Evolutionary conservation across 495 filamentous ascomycete species (phyloP).

Genomic region (Podospora conica): DNA sequence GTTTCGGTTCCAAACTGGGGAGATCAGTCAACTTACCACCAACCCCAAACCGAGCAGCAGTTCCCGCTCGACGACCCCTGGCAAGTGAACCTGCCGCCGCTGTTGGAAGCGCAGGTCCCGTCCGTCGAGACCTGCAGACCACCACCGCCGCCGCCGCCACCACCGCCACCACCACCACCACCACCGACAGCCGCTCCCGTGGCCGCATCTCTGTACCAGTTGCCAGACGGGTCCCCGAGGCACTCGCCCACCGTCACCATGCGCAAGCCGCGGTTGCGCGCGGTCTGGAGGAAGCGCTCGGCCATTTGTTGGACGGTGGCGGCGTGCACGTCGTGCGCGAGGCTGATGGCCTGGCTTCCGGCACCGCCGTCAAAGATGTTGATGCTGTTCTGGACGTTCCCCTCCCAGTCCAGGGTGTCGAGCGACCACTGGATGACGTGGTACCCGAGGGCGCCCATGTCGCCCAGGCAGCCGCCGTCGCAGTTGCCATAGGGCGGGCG

Average conservation of each 20-base stretch:
- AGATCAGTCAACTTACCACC: not conserved
- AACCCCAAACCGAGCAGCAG: conserved; percentile 2
- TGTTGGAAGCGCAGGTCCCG: conserved; percentile 3
- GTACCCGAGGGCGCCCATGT: conserved; percentile 26
- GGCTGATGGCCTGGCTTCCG: not conserved
- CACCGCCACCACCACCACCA: not conserved
- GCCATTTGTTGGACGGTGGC: conserved; percentile 25
- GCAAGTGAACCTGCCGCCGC: not conserved
- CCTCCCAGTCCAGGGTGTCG: conserved; percentile 27
- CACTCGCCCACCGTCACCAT: conserved; percentile 52
- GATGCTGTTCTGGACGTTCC: not conserved
- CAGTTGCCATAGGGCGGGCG: conserved; percentile 32
- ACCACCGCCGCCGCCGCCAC: not conserved
- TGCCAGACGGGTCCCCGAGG: conserved; percentile 45
- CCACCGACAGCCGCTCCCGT: not conserved
- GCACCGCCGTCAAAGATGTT: conserved; percentile 8
- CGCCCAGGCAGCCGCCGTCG: conserved; percentile 11
- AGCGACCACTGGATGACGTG: conserved; percentile 29
- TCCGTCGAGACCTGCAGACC: not conserved
- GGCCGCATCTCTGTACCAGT: conserved; percentile 45
- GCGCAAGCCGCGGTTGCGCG: conserved; percentile 13
- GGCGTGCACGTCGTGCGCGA: conserved; percentile 28
- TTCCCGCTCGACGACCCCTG: not conserved
- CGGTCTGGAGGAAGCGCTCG: conserved; percentile 16
- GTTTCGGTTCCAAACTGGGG: not conserved